phyloP scores from a whole-genome alignment of 2,329 filamentous ascomycete genomes.

The Epichloe uncinata region DNA sequence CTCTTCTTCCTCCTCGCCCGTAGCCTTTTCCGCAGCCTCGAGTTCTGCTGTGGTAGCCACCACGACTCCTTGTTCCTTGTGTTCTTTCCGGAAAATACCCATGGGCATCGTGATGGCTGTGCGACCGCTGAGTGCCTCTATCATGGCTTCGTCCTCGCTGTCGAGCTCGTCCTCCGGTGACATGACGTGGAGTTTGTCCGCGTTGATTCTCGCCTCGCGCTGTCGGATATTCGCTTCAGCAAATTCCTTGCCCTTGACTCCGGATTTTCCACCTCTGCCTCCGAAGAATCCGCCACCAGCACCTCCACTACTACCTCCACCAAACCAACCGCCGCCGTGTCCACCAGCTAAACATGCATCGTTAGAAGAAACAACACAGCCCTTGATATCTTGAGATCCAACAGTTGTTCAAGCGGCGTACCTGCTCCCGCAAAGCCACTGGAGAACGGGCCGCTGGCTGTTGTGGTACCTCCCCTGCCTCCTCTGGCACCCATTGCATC shows the following conservation, averaged over 20 bases:
- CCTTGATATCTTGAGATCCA: neutral
- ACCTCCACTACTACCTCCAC: slow-evolving; percentile 17
- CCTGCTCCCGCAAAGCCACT: slow-evolving; percentile 16
- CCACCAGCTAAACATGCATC: slow-evolving; percentile 8
- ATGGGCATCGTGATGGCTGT: slow-evolving; percentile 33
- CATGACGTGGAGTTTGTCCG: slow-evolving; percentile 38
- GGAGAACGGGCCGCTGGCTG: slow-evolving; percentile 28
- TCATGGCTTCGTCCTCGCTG: slow-evolving; percentile 30
- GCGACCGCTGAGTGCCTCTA: slow-evolving; percentile 19
- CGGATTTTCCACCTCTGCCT: slow-evolving; percentile 16
- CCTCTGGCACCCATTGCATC: slow-evolving; percentile 30
- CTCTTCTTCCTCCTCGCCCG: slow-evolving; percentile 31
- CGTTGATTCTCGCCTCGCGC: slow-evolving; percentile 39
- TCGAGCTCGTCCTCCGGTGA: slow-evolving; percentile 30
- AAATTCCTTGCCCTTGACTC: slow-evolving; percentile 27
- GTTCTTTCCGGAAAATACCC: slow-evolving; percentile 41
- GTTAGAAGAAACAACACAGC: neutral
- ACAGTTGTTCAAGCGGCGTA: slow-evolving; percentile 1
- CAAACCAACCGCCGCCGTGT: slow-evolving; percentile 17
- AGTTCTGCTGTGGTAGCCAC: slow-evolving; percentile 45
- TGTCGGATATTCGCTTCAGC: slow-evolving; percentile 19
- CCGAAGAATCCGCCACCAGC: slow-evolving; percentile 15
- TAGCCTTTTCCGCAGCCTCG: slow-evolving; percentile 36
- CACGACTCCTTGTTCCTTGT: slow-evolving; percentile 38
- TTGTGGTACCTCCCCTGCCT: slow-evolving; percentile 21